These are phyloP conservation scores for Exophiala lecanii-corni DNA, from an alignment of 2,329 filamentous ascomycete genomes.

Conservation along the genomic window DNA sequence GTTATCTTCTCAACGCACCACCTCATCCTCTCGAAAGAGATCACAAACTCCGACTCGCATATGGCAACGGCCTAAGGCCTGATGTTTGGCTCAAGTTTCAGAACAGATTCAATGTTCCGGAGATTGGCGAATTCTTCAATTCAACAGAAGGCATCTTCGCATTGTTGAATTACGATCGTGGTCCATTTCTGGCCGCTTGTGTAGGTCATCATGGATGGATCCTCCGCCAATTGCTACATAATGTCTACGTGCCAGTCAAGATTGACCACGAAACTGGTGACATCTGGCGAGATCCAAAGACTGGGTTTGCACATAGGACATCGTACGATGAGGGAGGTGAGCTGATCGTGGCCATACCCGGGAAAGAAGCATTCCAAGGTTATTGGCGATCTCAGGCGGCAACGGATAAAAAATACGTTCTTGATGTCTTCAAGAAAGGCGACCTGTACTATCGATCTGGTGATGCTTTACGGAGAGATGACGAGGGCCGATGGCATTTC, in stretches of 20 bases:
- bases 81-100: slow-evolving; percentile 48
- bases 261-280: slow-evolving; percentile 66
- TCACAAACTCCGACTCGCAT: slow-evolving; percentile 42
- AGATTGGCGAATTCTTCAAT: slow-evolving; percentile 71
- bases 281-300: slow-evolving; percentile 60
- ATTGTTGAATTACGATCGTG: slow-evolving; percentile 56
- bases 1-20: slow-evolving; percentile 44
- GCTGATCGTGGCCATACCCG: slow-evolving; percentile 64
- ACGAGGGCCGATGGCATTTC: slow-evolving; percentile 71
- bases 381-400: slow-evolving; percentile 73
- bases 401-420: slow-evolving; percentile 67
- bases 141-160: slow-evolving; percentile 67
- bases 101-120: slow-evolving; percentile 36
- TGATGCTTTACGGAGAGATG: slow-evolving; percentile 70
- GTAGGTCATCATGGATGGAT: slow-evolving; percentile 70
- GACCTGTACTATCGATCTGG: slow-evolving; percentile 82
- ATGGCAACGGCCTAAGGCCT: slow-evolving; percentile 45
- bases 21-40: slow-evolving; percentile 42
- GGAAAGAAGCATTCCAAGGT: slow-evolving; percentile 66
- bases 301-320: slow-evolving; percentile 61
- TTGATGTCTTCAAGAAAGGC: slow-evolving; percentile 66
- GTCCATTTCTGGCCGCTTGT: slow-evolving; percentile 58
- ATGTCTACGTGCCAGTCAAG: slow-evolving; percentile 61
- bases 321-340: slow-evolving; percentile 68
- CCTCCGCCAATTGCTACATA: slow-evolving; percentile 48